phyloP scores from a whole-genome alignment of 495 filamentous ascomycete genomes.

The Trichoderma reesei region DNA sequence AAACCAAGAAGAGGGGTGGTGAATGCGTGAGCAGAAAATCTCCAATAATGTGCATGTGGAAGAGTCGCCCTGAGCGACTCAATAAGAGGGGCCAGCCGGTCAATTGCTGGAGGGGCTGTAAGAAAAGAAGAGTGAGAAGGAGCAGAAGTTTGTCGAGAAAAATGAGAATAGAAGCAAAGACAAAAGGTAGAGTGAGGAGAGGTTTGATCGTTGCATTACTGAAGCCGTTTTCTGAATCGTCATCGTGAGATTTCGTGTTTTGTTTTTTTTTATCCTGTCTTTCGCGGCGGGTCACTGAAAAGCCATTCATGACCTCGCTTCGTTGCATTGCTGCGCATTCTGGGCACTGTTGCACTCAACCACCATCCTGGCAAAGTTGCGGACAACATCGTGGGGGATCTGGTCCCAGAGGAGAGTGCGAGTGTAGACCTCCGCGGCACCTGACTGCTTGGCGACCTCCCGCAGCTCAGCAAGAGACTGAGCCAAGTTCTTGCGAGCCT shows the following conservation, averaged over 20 bases:
- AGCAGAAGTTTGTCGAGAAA: slow-evolving; percentile 8
- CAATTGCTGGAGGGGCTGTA: background rate
- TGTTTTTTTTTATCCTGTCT: background rate
- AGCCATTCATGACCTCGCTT: slow-evolving; percentile 29
- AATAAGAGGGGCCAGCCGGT: background rate
- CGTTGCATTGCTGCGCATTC: slow-evolving; percentile 18
- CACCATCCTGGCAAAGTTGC: slow-evolving; percentile 85
- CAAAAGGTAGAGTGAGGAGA: slow-evolving; percentile 2
- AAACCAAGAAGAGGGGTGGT: background rate
- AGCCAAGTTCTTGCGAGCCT: slow-evolving; percentile 63
- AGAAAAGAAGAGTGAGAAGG: slow-evolving; percentile 9
- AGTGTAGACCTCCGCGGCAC: slow-evolving; percentile 81
- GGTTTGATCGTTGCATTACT: background rate
- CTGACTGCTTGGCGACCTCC: slow-evolving; percentile 47
- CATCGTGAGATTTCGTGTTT: slow-evolving; percentile 10
- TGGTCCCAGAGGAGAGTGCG: slow-evolving; percentile 89
- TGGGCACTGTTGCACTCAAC: slow-evolving; percentile 41
- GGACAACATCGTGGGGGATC: slow-evolving; percentile 83
- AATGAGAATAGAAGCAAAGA: background rate
- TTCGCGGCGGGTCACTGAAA: slow-evolving; percentile 10
- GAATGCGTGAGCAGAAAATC: slow-evolving; percentile 8
- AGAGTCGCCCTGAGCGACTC: background rate
- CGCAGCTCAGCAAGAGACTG: slow-evolving; percentile 77
- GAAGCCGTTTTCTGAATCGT: background rate
- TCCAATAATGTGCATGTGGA: slow-evolving; percentile 2